phyloP scores from a whole-genome alignment of 164 flowering plant species.

The Protea cynaroides region DNA sequence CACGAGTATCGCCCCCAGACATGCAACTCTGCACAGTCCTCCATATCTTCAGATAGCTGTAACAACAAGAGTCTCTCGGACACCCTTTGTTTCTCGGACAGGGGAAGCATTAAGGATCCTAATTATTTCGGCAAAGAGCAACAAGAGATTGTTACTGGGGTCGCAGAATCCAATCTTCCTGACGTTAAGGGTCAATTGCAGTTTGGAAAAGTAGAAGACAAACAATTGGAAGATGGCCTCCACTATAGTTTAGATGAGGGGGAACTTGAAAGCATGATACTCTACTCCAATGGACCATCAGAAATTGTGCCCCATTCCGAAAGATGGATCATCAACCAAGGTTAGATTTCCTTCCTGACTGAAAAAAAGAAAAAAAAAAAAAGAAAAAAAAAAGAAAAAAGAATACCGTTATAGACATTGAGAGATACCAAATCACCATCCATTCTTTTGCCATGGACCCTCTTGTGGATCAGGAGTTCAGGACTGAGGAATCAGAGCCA shows the following conservation, averaged over 20 bases:
- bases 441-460: no score
- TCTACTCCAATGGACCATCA: constrained; percentile 31
- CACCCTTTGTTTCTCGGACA: constrained; percentile 17
- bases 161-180: constrained; percentile 2
- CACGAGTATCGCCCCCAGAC: constrained; percentile 9
- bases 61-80: constrained; percentile 17
- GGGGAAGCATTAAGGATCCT: constrained; percentile 3
- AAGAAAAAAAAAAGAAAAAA: no score
- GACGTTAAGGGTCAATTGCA: constrained; percentile 6
- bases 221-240: no score
- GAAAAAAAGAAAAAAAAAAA: no score
- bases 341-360: constrained; percentile 19
- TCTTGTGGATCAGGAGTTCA: no score
- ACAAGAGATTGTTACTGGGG: no score
- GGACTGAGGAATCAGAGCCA: no score
- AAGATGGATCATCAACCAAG: constrained; percentile 48
- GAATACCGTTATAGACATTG: no score
- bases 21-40: constrained; percentile 14
- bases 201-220: not conserved
- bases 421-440: no score
- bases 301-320: constrained; percentile 54
- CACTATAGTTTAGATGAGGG: no score
- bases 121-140: constrained; percentile 11
- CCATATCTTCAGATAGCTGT: constrained; percentile 30
- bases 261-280: constrained; percentile 31